Percentiles rank a stretch among this genome's conserved stretches.
Conservation (phyloP, 768 basidiomycete genomes). For the Tricholoma hemisulphureum region DNA sequence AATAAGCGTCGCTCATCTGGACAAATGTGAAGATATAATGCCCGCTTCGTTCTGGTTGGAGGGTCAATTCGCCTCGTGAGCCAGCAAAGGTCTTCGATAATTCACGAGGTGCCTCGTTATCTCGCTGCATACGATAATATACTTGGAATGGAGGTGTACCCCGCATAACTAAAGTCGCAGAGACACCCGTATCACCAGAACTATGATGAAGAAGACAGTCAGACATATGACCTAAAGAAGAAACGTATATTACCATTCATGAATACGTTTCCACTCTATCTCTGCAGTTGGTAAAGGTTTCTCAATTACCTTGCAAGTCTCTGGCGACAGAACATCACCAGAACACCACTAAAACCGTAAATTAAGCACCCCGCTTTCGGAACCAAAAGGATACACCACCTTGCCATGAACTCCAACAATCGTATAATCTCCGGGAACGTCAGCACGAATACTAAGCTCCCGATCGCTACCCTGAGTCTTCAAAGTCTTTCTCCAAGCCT, state of each 20-base stretch:
- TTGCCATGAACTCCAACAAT: conserved; percentile 71
- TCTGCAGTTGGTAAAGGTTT: conserved; percentile 77
- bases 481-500: conserved; percentile 64
- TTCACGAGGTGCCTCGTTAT: conserved; percentile 63
- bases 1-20: conserved; percentile 80
- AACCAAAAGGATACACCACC: conserved; percentile 31
- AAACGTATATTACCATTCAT: conserved; percentile 68
- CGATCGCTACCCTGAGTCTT: conserved; percentile 45
- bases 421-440: conserved; percentile 74
- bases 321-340: conserved; percentile 83
- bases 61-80: conserved; percentile 77
- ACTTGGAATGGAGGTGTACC: conserved; percentile 90
- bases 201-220: conserved; percentile 36
- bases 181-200: conserved; percentile 89
- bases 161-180: conserved; percentile 79
- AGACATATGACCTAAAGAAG: not conserved
- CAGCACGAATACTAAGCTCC: conserved; percentile 49
- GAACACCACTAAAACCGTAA: conserved; percentile 56
- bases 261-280: conserved; percentile 85
- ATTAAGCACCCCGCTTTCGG: conserved; percentile 7
- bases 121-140: conserved; percentile 70
- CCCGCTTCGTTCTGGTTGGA: conserved; percentile 88
- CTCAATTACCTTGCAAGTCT: conserved; percentile 74
- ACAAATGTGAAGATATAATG: conserved; percentile 83
- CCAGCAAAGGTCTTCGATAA: conserved; percentile 56